Evolutionary conservation across 345 rosid species (phyloP).

Genomic region (Xanthoceras sorbifolium): DNA sequence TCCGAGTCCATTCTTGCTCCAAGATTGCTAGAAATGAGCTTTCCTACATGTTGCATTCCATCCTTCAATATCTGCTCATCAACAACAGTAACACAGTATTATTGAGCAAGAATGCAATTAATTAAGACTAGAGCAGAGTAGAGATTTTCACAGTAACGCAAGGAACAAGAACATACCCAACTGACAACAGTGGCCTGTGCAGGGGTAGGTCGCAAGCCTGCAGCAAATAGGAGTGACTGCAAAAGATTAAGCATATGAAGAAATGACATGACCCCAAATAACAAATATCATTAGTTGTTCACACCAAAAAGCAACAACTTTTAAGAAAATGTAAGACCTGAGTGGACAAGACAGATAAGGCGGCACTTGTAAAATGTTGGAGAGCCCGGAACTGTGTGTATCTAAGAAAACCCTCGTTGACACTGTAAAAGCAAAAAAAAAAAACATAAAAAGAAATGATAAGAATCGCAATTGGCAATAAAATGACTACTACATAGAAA

Average conservation of each 20-base stretch:
- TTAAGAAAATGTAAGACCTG: conserved; percentile 53
- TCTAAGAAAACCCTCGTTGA: conserved; percentile 91
- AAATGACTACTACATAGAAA: neutral
- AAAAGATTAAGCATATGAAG: conserved; percentile 48
- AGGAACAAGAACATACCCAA: conserved; percentile 61
- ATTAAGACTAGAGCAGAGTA: neutral
- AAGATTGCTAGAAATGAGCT: conserved; percentile 86
- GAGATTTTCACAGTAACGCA: neutral
- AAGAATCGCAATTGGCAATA: neutral
- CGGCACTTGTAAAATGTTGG: conserved; percentile 85
- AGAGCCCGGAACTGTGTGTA: conserved; percentile 89
- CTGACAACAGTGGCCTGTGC: conserved; percentile 95
- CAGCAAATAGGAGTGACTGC: conserved; percentile 98
- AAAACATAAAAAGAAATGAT: no score
- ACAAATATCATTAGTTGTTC: neutral
- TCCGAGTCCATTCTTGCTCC: conserved; percentile 99
- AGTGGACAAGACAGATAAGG: conserved; percentile 84
- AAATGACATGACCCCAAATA: conserved; percentile 7
- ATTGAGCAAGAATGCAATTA: neutral
- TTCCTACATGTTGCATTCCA: conserved; percentile 97
- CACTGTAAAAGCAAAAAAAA: conserved; percentile 64
- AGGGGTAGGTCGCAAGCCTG: conserved; percentile 93
- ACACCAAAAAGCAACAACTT: neutral
- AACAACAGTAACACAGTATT: conserved; percentile 6
- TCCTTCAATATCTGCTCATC: conserved; percentile 74